Conservation (phyloP, 306 rosid genomes). For the Phaseolus lunatus region DNA sequence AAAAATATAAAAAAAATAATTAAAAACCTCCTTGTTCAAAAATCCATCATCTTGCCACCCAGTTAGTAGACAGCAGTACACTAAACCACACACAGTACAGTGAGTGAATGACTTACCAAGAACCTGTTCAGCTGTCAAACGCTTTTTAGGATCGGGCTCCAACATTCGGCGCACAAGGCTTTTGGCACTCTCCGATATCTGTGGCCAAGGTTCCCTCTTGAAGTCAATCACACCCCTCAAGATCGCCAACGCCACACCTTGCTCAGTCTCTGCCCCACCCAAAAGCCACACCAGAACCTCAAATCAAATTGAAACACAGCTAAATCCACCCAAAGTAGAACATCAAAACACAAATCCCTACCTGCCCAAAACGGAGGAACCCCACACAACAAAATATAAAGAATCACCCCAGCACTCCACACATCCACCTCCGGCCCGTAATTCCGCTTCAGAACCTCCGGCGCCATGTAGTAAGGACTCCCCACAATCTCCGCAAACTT, state of each 20-base stretch:
- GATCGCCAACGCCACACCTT: conserved; percentile 93
- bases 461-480: conserved; percentile 89
- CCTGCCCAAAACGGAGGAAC: conserved; percentile 95
- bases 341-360: background rate
- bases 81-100: background rate
- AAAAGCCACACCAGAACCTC: conserved; percentile 35
- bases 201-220: conserved; percentile 98
- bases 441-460: conserved; percentile 75
- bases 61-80: conserved; percentile 8
- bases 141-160: conserved; percentile 81
- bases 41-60: conserved; percentile 24
- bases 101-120: conserved; percentile 73
- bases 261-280: conserved; percentile 75
- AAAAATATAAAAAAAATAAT: background rate
- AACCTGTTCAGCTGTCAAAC: conserved; percentile 88
- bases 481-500: conserved; percentile 79
- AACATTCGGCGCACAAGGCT: conserved; percentile 87
- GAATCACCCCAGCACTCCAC: conserved; percentile 90
- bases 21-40: background rate
- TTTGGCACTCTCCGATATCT: conserved; percentile 89
- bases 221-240: conserved; percentile 87
- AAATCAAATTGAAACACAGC: background rate
- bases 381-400: conserved; percentile 79
- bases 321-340: conserved; percentile 2
- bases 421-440: conserved; percentile 86